phyloP scores from a whole-genome alignment of 2,329 filamentous ascomycete genomes.

The Fusarium clavum region DNA sequence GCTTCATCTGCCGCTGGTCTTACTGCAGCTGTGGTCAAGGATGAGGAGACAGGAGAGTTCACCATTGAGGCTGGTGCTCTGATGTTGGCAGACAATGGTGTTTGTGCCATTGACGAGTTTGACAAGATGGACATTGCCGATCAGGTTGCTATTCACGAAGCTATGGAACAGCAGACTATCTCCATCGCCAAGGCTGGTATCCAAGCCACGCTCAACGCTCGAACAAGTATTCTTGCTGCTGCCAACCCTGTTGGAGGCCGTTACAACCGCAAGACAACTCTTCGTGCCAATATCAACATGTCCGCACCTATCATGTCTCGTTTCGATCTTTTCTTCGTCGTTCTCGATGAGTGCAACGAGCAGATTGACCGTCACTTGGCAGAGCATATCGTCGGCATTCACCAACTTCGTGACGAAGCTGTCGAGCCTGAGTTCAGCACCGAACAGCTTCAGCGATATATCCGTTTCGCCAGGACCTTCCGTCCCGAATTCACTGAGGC shows the following conservation, averaged over 20 bases:
- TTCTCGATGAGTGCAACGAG: constrained; percentile 97
- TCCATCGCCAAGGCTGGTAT: constrained; percentile 99
- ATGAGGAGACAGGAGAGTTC: constrained; percentile 98
- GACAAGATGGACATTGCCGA: constrained; percentile 99
- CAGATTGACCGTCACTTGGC: constrained; percentile 89
- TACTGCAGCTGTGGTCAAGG: constrained; percentile 95
- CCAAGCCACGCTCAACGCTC: constrained; percentile 94
- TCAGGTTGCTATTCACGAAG: constrained; percentile 99
- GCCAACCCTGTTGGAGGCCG: constrained; percentile 95
- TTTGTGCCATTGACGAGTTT: constrained; percentile 98
- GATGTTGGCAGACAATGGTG: constrained; percentile 96
- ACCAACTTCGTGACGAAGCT: constrained; percentile 91
- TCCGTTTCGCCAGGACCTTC: constrained; percentile 95
- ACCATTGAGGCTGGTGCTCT: constrained; percentile 98
- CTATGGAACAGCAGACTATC: constrained; percentile 99
- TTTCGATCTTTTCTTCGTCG: constrained; percentile 98
- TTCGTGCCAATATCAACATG: constrained; percentile 98
- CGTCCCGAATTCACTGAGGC: constrained; percentile 91
- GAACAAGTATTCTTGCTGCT: constrained; percentile 93
- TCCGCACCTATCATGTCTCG: constrained; percentile 98
- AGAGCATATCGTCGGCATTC: constrained; percentile 92
- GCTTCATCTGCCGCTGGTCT: constrained; percentile 97
- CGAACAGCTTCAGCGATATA: constrained; percentile 95
- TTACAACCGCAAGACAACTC: constrained; percentile 96
- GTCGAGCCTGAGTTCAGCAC: constrained; percentile 95